Base-by-base conservation (phyloP, 2,329 filamentous ascomycete genomes). In the Bimuria novae-zelandiae region DNA sequence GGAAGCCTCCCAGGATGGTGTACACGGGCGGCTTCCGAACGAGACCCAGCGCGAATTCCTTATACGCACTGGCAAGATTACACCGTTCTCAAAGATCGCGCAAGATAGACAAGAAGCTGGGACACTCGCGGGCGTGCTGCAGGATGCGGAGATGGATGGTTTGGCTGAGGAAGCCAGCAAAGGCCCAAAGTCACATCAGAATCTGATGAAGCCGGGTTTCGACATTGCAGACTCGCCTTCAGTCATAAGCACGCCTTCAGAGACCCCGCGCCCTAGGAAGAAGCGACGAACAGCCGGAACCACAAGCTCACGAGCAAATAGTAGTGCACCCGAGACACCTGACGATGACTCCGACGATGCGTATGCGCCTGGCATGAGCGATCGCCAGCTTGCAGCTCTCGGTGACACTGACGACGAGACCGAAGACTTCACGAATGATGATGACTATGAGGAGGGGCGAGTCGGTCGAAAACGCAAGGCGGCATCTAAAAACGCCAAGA, bases 51-150 rank as follows among this genome's bases (percentile, higher is more conserved):
- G 92, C 45, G 92, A 96, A 41, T 99, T 89, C 70, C 82, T 99
- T 41, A 94, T 99, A 43, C 86, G 94, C 23, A 99, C 93, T 0
- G 94, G 94, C 56, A 97, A 97, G 76, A 97, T 99, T 62, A 99
- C 94, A 0, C 94, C 94, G 0, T 99, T 99, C 67, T 89, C 92
- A 7, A 89, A 88, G 58, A 83, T 96, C 63, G 85, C 84, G 12
- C 80, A 84, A n/a, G 77, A 86, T 1, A 79, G 84, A 23, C 84
- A 82, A 3, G 80, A 86, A 2, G 81, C 87, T 39, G 88, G 88
- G 1, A 87, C 87, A 54, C 78, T 96, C 14, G 88, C 89, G 10
- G 87, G 92, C 65, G 88, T 87, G 2, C 82, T 96, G 53, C 77
- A 92, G 12, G 90, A 95, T 69, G 91, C 89, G 0, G 92, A 96